phyloP scores from a whole-genome alignment of 1,284 basidiomycete genomes.

The Microbotryomycetes sp. region DNA sequence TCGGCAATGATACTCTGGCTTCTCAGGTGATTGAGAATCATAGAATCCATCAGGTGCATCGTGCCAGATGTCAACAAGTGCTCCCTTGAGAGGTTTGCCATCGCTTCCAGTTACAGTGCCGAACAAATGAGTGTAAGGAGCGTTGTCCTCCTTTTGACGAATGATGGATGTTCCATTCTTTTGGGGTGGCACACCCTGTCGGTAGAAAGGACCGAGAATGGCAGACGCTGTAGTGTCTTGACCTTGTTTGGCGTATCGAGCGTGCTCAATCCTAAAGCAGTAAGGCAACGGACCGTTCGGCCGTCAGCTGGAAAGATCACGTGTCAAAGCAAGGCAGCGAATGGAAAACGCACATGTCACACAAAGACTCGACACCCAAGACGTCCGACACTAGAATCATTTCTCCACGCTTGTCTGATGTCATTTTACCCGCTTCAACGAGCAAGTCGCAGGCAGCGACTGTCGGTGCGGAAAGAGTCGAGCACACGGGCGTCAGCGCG shows the following conservation, averaged over 20 bases:
- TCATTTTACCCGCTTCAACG: conserved; percentile 42
- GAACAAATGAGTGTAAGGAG: conserved; percentile 38
- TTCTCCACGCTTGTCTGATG: conserved; percentile 43
- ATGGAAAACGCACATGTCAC: conserved; percentile 33
- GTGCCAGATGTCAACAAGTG: conserved; percentile 44
- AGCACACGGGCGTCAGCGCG: neutral
- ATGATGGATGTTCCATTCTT: conserved; percentile 39
- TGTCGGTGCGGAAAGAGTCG: neutral
- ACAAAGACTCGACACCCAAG: conserved; percentile 43
- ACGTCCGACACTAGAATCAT: conserved; percentile 45
- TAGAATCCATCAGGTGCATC: conserved; percentile 44
- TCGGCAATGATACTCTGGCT: conserved; percentile 40
- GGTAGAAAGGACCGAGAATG: conserved; percentile 44
- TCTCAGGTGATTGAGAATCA: conserved; percentile 43
- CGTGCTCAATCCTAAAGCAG: conserved; percentile 26
- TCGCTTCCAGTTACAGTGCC: conserved; percentile 40
- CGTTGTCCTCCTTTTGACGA: conserved; percentile 36
- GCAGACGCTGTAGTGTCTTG: conserved; percentile 37
- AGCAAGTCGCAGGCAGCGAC: conserved; percentile 42
- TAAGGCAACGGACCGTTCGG: conserved; percentile 2
- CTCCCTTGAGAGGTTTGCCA: conserved; percentile 41
- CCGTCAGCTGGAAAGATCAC: neutral
- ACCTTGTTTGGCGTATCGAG: conserved; percentile 21
- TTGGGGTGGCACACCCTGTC: conserved; percentile 40
- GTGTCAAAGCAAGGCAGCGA: conserved; percentile 17